These are phyloP conservation scores for Coelastrella sp. DNA, from an alignment of 139 green algal species.

Conservation along the genomic window DNA sequence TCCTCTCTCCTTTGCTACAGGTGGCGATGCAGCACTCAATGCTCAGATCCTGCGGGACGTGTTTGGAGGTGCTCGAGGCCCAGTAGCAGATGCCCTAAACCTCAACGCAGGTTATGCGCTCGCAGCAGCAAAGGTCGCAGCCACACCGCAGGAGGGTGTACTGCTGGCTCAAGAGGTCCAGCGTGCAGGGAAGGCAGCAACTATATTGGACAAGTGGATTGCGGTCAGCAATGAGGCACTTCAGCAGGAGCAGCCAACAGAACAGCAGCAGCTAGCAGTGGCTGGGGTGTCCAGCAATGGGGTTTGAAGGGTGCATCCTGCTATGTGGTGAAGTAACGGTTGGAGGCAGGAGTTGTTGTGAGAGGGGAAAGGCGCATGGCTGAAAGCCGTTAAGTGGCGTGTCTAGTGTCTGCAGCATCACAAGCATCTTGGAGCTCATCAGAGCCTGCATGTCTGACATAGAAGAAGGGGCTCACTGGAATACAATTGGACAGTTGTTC, in stretches of 20 bases:
- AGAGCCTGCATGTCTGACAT: too few species aligned
- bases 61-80: constrained; percentile 82
- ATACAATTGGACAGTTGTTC: too few species aligned
- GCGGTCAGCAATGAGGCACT: constrained; percentile 52
- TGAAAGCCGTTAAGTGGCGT: too few species aligned
- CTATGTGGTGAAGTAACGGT: too few species aligned
- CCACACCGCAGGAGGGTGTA: constrained; percentile 86
- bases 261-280: background rate
- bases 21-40: constrained; percentile 92
- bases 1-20: constrained; percentile 46
- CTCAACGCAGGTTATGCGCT: constrained; percentile 95
- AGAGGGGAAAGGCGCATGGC: too few species aligned
- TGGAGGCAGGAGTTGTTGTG: too few species aligned
- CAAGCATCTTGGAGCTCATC: too few species aligned
- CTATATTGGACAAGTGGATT: constrained; percentile 47
- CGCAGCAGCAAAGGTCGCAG: constrained; percentile 80
- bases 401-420: too few species aligned
- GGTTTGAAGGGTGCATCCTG: background rate
- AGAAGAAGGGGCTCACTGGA: too few species aligned
- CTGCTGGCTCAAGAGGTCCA: constrained; percentile 90
- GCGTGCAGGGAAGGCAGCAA: constrained; percentile 53
- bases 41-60: constrained; percentile 91
- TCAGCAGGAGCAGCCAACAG: background rate
- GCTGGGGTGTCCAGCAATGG: background rate
- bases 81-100: constrained; percentile 94